Conservation (phyloP, 2,329 filamentous ascomycete species). For the Ceratocystis alfenasii region DNA sequence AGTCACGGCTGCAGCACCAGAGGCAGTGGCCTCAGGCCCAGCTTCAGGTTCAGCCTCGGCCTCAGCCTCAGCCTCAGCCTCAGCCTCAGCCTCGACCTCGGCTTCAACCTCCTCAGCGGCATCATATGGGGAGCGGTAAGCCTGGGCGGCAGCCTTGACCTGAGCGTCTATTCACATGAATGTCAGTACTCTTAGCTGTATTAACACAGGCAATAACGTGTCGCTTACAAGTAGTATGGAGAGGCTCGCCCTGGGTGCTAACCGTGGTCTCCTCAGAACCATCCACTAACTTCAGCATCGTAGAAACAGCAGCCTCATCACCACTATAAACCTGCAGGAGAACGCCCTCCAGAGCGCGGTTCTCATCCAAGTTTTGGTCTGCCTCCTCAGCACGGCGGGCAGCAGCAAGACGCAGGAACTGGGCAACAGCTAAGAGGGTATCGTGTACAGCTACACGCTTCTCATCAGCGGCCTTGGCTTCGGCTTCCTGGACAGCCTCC, state of each 20-base stretch:
- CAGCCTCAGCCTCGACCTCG: slow-evolving; percentile 21
- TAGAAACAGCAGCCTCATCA: slow-evolving; percentile 59
- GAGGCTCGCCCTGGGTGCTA: slow-evolving; percentile 51
- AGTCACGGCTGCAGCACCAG: not conserved
- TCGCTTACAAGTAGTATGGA: slow-evolving; percentile 60
- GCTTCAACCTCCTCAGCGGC: slow-evolving; percentile 24
- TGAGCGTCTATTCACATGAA: slow-evolving; percentile 29
- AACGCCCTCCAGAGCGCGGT: slow-evolving; percentile 68
- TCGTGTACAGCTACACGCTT: slow-evolving; percentile 39
- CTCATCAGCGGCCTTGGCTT: slow-evolving; percentile 35
- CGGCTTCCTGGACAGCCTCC: slow-evolving; percentile 39
- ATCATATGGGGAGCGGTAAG: slow-evolving; percentile 39
- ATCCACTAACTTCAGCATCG: slow-evolving; percentile 66
- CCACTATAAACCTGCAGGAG: slow-evolving; percentile 68
- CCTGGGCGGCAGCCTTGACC: slow-evolving; percentile 36
- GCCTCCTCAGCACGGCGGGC: slow-evolving; percentile 60
- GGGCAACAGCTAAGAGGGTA: slow-evolving; percentile 58
- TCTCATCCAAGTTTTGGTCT: slow-evolving; percentile 55
- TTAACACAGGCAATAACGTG: not conserved
- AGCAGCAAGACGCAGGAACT: slow-evolving; percentile 69
- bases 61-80: slow-evolving; percentile 25
- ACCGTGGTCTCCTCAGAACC: slow-evolving; percentile 55
- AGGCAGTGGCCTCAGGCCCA: slow-evolving; percentile 17
- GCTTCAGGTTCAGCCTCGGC: slow-evolving; percentile 18
- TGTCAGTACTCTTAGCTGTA: not conserved